Evolutionary conservation across 768 basidiomycete species (phyloP), one percentile per base, ranked within the genome.

Genomic region (Pulveroboletus sp.): DNA sequence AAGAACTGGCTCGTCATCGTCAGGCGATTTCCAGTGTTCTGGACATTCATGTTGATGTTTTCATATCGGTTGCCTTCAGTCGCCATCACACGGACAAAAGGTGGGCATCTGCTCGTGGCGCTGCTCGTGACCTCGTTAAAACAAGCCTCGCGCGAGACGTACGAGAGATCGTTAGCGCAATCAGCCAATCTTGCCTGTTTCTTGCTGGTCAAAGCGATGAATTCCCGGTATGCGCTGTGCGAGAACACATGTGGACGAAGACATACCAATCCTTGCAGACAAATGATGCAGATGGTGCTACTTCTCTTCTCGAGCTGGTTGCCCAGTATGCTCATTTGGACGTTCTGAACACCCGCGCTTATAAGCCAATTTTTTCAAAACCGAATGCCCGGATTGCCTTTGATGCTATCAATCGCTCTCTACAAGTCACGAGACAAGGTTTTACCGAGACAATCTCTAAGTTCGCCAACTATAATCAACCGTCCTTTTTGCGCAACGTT

Each of bases 251-350:
- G 30, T 97, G 94, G 94, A 71, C 68, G 46, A 77, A 75, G 55
- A 69, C 80, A 3, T 93, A 87, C 58, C 73, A 78, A 8, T 70
- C 72, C 6, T 63, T 93, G 5, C 75, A 78, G 39, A 73, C 78
- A 17, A 71, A 70, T 36, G 89, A 93, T 60, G 62, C 71, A 7
- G 73, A 79, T 30, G 86, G 77, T 1, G 72, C 85, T 21, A 76
- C 76, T 9, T 71, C 77, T 33, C 64, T 93, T 27, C 69, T 93
- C 35, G 67, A 73, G 28, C 70, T 82, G 2, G 68, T 87, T 7
- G 74, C 86, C 2, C 72, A 73, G 27, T 75, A 78, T 26, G 78
- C 86, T 8, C 84, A 91, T 63, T 63, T 93, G 28, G 87, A 90
- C 62, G 61, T 66, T 18, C 69, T 95, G 18, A 75, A 74, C 47